Base-by-base conservation (phyloP, 257 asterid genomes). In the Hygrophila difformis region DNA sequence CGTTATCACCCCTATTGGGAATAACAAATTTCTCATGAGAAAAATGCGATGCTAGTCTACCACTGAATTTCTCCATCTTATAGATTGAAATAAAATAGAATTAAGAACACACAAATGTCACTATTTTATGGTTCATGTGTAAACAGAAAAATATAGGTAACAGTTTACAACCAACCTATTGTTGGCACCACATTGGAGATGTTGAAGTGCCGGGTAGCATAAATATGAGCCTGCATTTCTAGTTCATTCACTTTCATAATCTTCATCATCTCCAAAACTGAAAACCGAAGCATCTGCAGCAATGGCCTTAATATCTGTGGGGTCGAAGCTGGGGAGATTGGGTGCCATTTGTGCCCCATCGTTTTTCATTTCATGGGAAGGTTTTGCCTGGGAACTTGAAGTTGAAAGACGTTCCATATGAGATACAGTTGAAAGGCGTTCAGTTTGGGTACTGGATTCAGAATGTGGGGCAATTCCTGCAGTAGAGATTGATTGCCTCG, bases 281-380 rank as follows among this genome's bases (percentile, higher is more conserved):
- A 89, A 89, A 61, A 89, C 97, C 3, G 98, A 89, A 55, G 96
- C 98, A 68, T 89, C 98, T 21, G 98, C 98, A 49, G 98, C 98
- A 22, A 89, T 89, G 56, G 98, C 85, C 66, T 85, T 85, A 49
- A 89, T 79, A 56, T 79, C 96, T 18, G 79, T 70, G 5, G 96
- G 64, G 39, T 72, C 81, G 65, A 80, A 23, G 69, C 73, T 72
- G 23, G 88, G 76, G 44, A 75, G 59, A 18, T 62, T 11, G 41
- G 66, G 44, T 19, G 65, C 22, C 55, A 58, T 63, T 41, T 73
- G 70, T n/a, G 22, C 69, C 55, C 56, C 72, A 44, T 53, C 82
- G 2, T 5, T 39, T 55, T 76, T 77, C 39, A 36, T 41, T 59
- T 80, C 83, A 24, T 40, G 63, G 15, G 79, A 50, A 12, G 58